phyloP scores from a whole-genome alignment of 2,329 filamentous ascomycete species.

The Ophiognomonia clavigignenti-juglandacearum region DNA sequence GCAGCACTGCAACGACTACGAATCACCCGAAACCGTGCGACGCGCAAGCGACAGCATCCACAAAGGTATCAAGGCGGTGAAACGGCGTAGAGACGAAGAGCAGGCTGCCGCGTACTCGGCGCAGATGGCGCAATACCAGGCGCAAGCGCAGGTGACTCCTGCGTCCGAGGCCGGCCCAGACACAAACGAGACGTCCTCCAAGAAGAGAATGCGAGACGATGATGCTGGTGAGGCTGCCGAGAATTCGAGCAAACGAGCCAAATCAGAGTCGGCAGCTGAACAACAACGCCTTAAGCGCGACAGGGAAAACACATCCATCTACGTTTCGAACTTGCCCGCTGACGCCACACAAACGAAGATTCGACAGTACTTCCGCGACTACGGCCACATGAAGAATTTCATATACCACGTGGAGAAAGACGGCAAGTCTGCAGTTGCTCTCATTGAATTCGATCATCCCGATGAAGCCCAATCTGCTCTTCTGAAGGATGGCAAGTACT shows the following conservation, averaged over 20 bases:
- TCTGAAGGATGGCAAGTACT: slow-evolving; percentile 74
- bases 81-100: slow-evolving; percentile 61
- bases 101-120: slow-evolving; percentile 53
- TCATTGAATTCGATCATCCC: slow-evolving; percentile 78
- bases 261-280: slow-evolving; percentile 32
- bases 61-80: slow-evolving; percentile 59
- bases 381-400: slow-evolving; percentile 77
- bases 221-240: slow-evolving; percentile 45
- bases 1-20: slow-evolving; percentile 85
- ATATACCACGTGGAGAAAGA: slow-evolving; percentile 61
- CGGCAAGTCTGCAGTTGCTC: slow-evolving; percentile 59
- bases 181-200: slow-evolving; percentile 28
- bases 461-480: slow-evolving; percentile 80
- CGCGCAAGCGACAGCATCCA: slow-evolving; percentile 69
- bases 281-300: slow-evolving; percentile 62
- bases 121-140: slow-evolving; percentile 35
- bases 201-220: slow-evolving; percentile 72
- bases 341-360: slow-evolving; percentile 68
- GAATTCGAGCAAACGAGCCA: slow-evolving; percentile 63
- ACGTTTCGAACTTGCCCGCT: slow-evolving; percentile 71
- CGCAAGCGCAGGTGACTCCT: slow-evolving; percentile 27
- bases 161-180: slow-evolving; percentile 27
- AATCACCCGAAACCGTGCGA: slow-evolving; percentile 70
- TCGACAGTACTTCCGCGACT: slow-evolving; percentile 86
- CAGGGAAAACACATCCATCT: slow-evolving; percentile 81